Evolutionary conservation across 257 asterid species (phyloP), one percentile per base, ranked within the genome.

Genomic region (Perilla frutescens): DNA sequence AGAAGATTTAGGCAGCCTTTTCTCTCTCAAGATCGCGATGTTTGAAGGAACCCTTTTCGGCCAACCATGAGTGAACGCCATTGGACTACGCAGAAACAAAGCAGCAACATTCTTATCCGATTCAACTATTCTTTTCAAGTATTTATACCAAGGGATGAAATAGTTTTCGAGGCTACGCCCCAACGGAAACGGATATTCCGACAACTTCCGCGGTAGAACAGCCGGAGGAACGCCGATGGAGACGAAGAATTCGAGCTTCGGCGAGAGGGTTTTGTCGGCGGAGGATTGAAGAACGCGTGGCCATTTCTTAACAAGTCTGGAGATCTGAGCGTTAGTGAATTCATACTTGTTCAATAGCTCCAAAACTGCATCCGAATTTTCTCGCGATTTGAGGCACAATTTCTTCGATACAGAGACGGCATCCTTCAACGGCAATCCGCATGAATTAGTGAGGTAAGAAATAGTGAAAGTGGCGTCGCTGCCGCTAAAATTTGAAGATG

Each of bases 211-310:
- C 7, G 68, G 32, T 1, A 65, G 39, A 6, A 65, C 61, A 29
- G 76, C 20, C 8, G 7, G 13, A 14, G 78, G 66, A 47, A 75
- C 55, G 32, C 86, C 86, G 8, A 74, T 66, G 6, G 81, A 78
- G 40, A 34, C 50, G 71, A 75, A 67, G 41, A 82, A 82, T 1
- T 78, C 72, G 66, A 82, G 64, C 40, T 82, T 82, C 6, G 86
- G 86, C 71, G 66, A 37, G 1, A 82, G 74, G 40, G 43, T 78
- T 11, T 61, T 62, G n/a, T 55, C 15, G 1, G 75, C 75, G 62
- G 37, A 9, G 60, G 75, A 26, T 1, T 5, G 8, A n/a, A 80
- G 74, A 36, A 60, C 45, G 9, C 1, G 29, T 20, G 76, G 66
- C 62, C 65, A 39, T 61, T 68, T 47, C 15, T 26, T 20, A 13